Percentiles rank a stretch among this genome's conserved stretches.
These are phyloP conservation scores for Paraglomus brasilianum DNA, from an alignment of 192 early-diverging fungal genomes.

Conservation along the genomic window DNA sequence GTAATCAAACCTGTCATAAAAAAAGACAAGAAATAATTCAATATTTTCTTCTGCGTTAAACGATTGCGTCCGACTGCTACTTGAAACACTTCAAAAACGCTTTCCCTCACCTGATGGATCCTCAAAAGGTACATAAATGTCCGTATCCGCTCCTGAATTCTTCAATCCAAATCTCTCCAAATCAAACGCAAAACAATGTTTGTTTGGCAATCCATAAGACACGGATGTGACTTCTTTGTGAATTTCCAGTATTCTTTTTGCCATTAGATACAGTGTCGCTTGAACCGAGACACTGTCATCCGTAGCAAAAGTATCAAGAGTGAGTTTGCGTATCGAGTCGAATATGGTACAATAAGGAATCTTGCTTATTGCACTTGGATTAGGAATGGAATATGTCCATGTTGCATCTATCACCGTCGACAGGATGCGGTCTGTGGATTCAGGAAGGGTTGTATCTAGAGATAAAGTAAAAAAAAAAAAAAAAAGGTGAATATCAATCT, in stretches of 20 bases:
- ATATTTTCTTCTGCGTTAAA: neutral
- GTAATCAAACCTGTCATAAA: slow-evolving; percentile 56
- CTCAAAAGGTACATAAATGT: slow-evolving; percentile 71
- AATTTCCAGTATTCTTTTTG: slow-evolving; percentile 56
- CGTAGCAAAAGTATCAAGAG: slow-evolving; percentile 72
- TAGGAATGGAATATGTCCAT: slow-evolving; percentile 54
- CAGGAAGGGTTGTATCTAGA: slow-evolving; percentile 62
- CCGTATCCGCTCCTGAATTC: slow-evolving; percentile 63
- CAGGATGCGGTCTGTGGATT: slow-evolving; percentile 75
- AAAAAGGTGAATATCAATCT: neutral
- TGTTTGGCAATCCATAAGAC: slow-evolving; percentile 75
- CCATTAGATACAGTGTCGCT: slow-evolving; percentile 79
- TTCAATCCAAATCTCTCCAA: slow-evolving; percentile 69
- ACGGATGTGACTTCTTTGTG: slow-evolving; percentile 58
- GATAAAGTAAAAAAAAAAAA: slow-evolving; percentile 14
- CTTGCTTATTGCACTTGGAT: slow-evolving; percentile 31
- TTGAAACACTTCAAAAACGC: neutral
- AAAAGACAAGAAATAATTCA: neutral
- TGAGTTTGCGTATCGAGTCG: slow-evolving; percentile 60
- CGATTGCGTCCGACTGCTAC: no score
- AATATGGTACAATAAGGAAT: slow-evolving; percentile 58
- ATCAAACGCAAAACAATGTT: slow-evolving; percentile 73
- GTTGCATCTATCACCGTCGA: slow-evolving; percentile 70
- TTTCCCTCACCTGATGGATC: slow-evolving; percentile 61
- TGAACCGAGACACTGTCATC: slow-evolving; percentile 79